Evolutionary conservation across 2,329 filamentous ascomycete genomes (phyloP).

Genomic region (Alternaria sp.): DNA sequence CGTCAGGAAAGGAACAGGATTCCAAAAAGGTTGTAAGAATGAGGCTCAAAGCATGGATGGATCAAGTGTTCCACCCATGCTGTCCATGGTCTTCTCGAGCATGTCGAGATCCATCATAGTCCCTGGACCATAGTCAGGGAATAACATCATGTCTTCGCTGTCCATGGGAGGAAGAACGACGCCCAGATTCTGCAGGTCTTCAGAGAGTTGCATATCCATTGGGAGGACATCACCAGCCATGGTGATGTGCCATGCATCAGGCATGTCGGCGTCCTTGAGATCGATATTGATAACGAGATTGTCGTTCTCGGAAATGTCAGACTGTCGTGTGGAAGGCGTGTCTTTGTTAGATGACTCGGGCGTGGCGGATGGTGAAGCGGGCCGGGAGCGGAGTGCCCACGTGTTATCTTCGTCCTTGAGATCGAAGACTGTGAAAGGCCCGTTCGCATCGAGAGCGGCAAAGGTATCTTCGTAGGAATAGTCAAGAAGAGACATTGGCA

Average conservation of each 20-base stretch:
- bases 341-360: constrained; percentile 48
- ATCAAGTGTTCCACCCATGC: constrained; percentile 30
- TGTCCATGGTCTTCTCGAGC: constrained; percentile 43
- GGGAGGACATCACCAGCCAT: constrained; percentile 37
- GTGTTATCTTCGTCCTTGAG: constrained; percentile 45
- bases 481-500: constrained; percentile 39
- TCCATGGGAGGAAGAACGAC: constrained; percentile 43
- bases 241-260: constrained; percentile 39
- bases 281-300: constrained; percentile 50
- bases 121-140: constrained; percentile 32
- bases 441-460: constrained; percentile 39
- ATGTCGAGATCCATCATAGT: constrained; percentile 44
- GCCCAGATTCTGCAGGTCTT: constrained; percentile 41
- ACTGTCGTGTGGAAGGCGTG: constrained; percentile 46
- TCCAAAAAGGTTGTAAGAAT: neutral
- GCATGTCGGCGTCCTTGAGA: constrained; percentile 43
- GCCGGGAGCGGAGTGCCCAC: constrained; percentile 42
- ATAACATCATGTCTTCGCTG: constrained; percentile 45
- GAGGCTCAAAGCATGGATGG: constrained; percentile 18
- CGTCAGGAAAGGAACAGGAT: neutral
- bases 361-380: constrained; percentile 40
- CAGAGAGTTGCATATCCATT: constrained; percentile 39
- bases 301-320: constrained; percentile 53
- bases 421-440: constrained; percentile 41
- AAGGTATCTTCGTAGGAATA: constrained; percentile 45